Base-by-base conservation (phyloP, 495 filamentous ascomycete species). In the Penicillium nucicola region DNA sequence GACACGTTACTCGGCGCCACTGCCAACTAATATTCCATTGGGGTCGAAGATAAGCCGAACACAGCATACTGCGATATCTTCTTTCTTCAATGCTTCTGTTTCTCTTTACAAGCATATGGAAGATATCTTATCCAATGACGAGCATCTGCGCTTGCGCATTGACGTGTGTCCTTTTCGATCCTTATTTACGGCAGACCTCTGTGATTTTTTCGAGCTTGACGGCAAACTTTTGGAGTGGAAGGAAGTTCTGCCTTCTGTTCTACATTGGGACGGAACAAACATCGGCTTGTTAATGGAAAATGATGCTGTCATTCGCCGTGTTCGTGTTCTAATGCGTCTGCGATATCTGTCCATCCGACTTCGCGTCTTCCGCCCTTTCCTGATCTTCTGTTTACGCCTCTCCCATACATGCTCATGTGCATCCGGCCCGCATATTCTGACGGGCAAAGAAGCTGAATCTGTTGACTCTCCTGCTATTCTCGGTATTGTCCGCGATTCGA, bases 281-380 rank as follows among this genome's bases (percentile, higher is more conserved):
- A 36, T 36, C 20, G n/a, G 12, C 1, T 25, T 25, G 9, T 4
- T 13, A 8, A 34, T 15, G 19, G 5, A 22, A 9, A 25, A 51
- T 2, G 39, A 56, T 14, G 48, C 42, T 3, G 30, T 49, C 4
- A 46, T 52, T 17, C 53, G 32, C 19, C 52, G 59, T 6, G 48
- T 59, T 30, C 49, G 49, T 9, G 15, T 45, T 11, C 17, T 54
- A 6, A 42, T 55, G 10, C 52, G 51, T 5, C 31, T 46, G 11
- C 59, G 53, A 19, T 54, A 48, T 32, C 19, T 56, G 4, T 62
- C 54, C 15, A 22, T 62, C 23, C 55, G 52, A n/a, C 45, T 62
- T 20, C 56, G 59, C 19, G 45, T 52, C 1, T 52, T 51, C 38
- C 48, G 59, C 5, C 52, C 59, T 0, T 43, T 54, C 2, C 22